Base-by-base conservation (phyloP, 2,329 filamentous ascomycete genomes). In the Curvularia sp. region DNA sequence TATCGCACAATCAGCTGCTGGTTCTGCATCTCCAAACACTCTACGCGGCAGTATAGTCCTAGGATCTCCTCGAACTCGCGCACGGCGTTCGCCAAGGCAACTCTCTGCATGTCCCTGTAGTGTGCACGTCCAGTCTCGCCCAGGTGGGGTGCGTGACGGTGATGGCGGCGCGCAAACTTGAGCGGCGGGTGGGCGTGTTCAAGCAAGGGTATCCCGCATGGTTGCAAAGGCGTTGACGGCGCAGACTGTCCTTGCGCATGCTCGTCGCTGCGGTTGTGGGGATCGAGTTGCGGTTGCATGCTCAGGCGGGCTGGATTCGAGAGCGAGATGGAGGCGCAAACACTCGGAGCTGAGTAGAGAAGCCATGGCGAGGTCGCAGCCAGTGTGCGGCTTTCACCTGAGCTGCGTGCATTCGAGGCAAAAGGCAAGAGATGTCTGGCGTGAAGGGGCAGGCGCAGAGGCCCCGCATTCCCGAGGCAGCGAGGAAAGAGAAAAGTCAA, bases 1-100 rank as follows among this genome's bases (percentile, higher is more conserved):
- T 63, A 65, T 61, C 49, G 62, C 58, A 77, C 60, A 49, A 68
- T 78, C 69, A 78, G 76, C 72, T 59, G 64, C 49, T 72, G 49
- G 28, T 67, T 65, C 62, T 71, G 55, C 52, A 75, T 20, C n/a
- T 58, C 63, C 48, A 75, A 43, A 46, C 64, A 48, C 22, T 67
- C 58, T 41, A 75, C 59, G 48, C 57, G 57, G 54, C 63, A 63
- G 47, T 65, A 62, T 46, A 61, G 55, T 13, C 63, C 62, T 47
- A 77, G 64, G 46, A 66, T 70, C 51, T 64, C 53, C 57, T 70
- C 60, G 33, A 72, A 64, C 18, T 52, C 57, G 44, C 58, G 67
- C 54, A 70, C 62, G 15, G 68, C 72, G 49, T 66, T 70, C 30
- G 68, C 57, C 13, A 76, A 60, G 51, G 70, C 70, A 26, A 71